Conservation (phyloP, 2,329 filamentous ascomycete species). For the Colletotrichum sp. region DNA sequence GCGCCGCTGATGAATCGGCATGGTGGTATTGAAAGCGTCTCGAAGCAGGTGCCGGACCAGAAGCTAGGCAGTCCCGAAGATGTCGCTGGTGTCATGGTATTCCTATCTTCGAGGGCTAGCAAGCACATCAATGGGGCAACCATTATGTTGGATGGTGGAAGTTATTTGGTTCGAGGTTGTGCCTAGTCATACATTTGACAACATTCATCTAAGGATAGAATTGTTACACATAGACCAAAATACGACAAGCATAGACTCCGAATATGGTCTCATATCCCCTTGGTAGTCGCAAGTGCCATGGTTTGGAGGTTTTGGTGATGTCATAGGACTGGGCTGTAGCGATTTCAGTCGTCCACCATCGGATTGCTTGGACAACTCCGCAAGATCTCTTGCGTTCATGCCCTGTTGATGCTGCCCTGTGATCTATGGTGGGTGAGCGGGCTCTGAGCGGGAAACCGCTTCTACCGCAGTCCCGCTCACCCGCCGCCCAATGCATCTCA, state of each 20-base stretch:
- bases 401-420: not conserved
- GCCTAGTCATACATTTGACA: not conserved
- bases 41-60: not conserved
- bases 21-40: not conserved
- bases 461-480: not conserved
- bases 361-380: not conserved
- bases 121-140: not conserved
- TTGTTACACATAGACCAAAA: not conserved
- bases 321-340: accelerated
- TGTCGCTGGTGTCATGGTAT: not conserved
- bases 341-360: not conserved
- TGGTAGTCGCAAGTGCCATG: not conserved
- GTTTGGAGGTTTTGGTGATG: not conserved
- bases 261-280: not conserved
- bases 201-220: not conserved
- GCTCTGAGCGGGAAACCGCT: not conserved
- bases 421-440: not conserved
- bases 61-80: not conserved
- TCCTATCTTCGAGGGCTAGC: not conserved
- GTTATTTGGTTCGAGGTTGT: not conserved
- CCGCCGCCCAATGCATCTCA: not conserved
- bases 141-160: not conserved
- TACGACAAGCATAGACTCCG: not conserved
- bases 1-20: not conserved
- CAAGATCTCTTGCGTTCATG: not conserved